Evolutionary conservation across 495 filamentous ascomycete species (phyloP).

Genomic region (Extremus antarcticus): DNA sequence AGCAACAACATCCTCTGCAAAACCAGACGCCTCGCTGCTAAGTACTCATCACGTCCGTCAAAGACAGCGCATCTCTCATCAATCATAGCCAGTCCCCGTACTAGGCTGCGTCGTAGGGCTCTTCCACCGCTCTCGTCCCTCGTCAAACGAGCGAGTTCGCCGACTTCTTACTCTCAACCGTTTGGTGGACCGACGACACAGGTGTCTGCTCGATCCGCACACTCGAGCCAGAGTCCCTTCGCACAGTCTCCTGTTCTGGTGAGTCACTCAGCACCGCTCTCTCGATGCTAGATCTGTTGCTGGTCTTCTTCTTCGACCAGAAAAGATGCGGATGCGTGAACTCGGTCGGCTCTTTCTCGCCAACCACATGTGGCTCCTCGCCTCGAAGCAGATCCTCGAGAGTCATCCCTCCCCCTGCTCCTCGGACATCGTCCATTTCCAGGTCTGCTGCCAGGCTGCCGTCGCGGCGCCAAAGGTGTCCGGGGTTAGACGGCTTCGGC

Average conservation of each 20-base stretch:
- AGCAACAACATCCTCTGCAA: background rate
- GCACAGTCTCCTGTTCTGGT: background rate
- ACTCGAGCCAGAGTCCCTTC: conserved; percentile 5
- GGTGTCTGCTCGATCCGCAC: background rate
- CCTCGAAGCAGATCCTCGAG: background rate
- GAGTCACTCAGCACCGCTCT: conserved; percentile 1
- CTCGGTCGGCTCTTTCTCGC: background rate
- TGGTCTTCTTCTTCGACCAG: background rate
- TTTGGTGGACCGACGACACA: background rate
- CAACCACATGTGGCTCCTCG: background rate
- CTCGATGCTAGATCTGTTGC: background rate
- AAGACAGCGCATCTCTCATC: too few relatives aligned
- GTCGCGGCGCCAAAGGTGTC: background rate
- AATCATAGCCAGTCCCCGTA: too few relatives aligned
- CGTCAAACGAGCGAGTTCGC: too few relatives aligned
- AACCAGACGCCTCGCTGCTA: background rate
- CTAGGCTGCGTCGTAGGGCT: too few relatives aligned
- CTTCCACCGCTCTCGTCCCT: too few relatives aligned
- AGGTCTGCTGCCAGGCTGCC: background rate
- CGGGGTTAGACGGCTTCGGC: background rate
- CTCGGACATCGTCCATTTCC: background rate
- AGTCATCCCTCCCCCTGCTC: background rate
- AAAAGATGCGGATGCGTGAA: background rate
- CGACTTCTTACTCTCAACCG: background rate
- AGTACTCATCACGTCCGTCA: too few relatives aligned